These are phyloP conservation scores for Zymoseptoria brevis DNA, from an alignment of 2,329 filamentous ascomycete species.

Conservation along the genomic window DNA sequence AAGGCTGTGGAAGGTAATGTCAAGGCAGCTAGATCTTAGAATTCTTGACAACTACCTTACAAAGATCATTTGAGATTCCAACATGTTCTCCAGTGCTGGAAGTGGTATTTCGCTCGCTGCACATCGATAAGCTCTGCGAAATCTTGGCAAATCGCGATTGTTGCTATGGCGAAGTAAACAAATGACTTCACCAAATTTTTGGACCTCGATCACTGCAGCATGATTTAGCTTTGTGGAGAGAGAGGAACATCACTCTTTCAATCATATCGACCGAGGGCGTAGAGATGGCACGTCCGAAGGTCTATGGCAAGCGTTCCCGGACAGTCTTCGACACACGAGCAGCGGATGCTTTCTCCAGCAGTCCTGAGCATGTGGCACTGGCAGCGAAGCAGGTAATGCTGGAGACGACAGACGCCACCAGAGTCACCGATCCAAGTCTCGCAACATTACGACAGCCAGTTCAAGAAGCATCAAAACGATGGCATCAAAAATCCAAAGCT, in stretches of 20 bases:
- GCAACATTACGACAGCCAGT: neutral
- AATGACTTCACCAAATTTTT: neutral
- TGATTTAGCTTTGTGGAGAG: neutral
- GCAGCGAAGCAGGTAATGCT: constrained; percentile 3
- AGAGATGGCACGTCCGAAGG: constrained; percentile 29
- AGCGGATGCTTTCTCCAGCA: constrained; percentile 15
- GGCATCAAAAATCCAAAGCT: neutral
- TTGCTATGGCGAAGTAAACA: neutral
- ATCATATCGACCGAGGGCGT: neutral
- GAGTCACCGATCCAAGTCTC: neutral
- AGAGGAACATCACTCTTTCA: neutral
- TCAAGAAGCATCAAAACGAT: neutral
- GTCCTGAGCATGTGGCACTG: constrained; percentile 15
- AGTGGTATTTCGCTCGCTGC: no score
- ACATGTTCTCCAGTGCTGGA: neutral
- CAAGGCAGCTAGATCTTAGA: constrained; percentile 9
- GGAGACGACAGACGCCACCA: neutral
- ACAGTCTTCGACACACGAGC: constrained; percentile 20
- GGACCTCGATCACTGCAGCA: neutral
- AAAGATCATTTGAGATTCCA: neutral
- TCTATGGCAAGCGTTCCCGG: constrained; percentile 34
- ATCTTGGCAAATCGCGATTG: neutral
- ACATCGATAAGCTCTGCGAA: neutral
- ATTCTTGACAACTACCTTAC: neutral
- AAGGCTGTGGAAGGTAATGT: constrained; percentile 23